Conservation (phyloP, 768 basidiomycete species). For the Termitomyces sp. region DNA sequence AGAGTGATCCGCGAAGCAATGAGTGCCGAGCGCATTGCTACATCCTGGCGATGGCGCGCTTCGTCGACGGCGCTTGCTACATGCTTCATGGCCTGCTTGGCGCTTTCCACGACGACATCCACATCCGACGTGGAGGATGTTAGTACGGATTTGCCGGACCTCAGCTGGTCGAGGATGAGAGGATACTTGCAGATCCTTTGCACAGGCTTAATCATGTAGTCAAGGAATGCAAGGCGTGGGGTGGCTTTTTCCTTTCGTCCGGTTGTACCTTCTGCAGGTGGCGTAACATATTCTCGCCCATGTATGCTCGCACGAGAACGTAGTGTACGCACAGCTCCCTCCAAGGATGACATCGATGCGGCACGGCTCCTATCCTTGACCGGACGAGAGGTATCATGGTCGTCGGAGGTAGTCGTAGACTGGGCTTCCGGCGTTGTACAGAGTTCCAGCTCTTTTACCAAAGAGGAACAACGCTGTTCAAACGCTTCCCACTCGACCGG, state of each 20-base stretch:
- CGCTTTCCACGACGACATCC: conserved; percentile 47
- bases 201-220: conserved; percentile 96
- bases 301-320: conserved; percentile 34
- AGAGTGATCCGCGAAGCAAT: conserved; percentile 66
- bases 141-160: conserved; percentile 31
- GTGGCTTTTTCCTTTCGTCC: conserved; percentile 28
- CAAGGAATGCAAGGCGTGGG: conserved; percentile 62
- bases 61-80: conserved; percentile 82
- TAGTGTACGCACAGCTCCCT: conserved; percentile 39
- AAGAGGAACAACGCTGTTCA: conserved; percentile 71
- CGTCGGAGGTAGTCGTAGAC: conserved; percentile 17
- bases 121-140: conserved; percentile 25
- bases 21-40: conserved; percentile 61
- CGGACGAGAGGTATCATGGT: conserved; percentile 12
- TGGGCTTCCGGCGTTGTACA: conserved; percentile 14
- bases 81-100: conserved; percentile 68
- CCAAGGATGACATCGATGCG: conserved; percentile 52
- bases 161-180: conserved; percentile 77
- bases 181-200: conserved; percentile 97
- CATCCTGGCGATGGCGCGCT: conserved; percentile 67
- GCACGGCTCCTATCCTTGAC: conserved; percentile 37
- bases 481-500: conserved; percentile 80
- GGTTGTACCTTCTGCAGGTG: conserved; percentile 17
- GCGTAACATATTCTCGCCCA: conserved; percentile 30
- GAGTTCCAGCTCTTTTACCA: conserved; percentile 41